These are phyloP conservation scores for Papiliotrema terrestris DNA, from an alignment of 1,284 basidiomycete species.

Conservation along the genomic window DNA sequence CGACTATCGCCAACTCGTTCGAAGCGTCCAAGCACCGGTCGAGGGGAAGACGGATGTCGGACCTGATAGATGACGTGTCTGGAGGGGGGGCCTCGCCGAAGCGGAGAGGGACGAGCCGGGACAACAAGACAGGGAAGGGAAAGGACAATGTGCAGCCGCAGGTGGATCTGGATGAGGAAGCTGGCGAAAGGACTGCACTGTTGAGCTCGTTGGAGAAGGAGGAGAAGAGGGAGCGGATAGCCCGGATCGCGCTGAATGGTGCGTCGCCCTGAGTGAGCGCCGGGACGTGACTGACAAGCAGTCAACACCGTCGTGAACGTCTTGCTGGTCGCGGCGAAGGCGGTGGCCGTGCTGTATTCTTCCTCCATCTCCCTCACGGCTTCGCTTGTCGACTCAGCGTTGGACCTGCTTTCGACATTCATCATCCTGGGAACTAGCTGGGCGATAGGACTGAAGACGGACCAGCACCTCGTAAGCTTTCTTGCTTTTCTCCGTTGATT, in stretches of 20 bases:
- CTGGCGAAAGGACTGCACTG: slow-evolving; percentile 25
- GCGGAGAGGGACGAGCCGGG: neutral
- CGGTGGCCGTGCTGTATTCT: slow-evolving; percentile 54
- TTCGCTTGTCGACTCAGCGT: slow-evolving; percentile 55
- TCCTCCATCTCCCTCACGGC: slow-evolving; percentile 58
- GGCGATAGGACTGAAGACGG: slow-evolving; percentile 45
- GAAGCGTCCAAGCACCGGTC: neutral
- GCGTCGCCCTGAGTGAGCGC: slow-evolving; percentile 4
- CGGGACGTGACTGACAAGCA: slow-evolving; percentile 3
- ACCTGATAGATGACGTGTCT: neutral
- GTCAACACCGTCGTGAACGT: slow-evolving; percentile 52
- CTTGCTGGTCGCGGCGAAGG: slow-evolving; percentile 53
- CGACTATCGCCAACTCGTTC: slow-evolving; percentile 41
- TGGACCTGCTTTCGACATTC: slow-evolving; percentile 56
- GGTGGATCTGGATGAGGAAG: slow-evolving; percentile 8
- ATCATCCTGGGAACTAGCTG: slow-evolving; percentile 48
- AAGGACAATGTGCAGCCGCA: neutral
- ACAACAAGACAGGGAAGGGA: neutral
- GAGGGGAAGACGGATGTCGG: neutral
- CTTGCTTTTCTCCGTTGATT: neutral
- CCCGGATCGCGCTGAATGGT: slow-evolving; percentile 43
- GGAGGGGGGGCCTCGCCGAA: neutral
- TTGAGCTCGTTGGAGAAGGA: slow-evolving; percentile 29
- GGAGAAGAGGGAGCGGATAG: slow-evolving; percentile 36
- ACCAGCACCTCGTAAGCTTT: slow-evolving; percentile 29